Conservation (phyloP, 257 asterid genomes). For the Solanum okadae region DNA sequence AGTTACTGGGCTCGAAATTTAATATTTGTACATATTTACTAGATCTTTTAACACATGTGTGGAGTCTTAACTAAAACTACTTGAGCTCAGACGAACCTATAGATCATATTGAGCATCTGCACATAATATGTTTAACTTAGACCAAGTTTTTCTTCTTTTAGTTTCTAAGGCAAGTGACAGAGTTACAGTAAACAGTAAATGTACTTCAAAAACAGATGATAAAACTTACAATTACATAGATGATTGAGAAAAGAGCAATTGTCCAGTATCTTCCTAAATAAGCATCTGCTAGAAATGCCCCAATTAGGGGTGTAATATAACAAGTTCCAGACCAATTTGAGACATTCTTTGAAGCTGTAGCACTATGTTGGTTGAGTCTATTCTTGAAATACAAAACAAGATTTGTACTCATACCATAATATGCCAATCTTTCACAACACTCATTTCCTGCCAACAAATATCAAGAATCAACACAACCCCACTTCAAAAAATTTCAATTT, state of each 20-base stretch:
- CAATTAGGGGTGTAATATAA: conserved; percentile 56
- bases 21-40: background rate
- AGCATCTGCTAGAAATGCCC: conserved; percentile 75
- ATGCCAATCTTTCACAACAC: background rate
- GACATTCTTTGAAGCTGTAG: conserved; percentile 46
- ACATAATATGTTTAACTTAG: background rate
- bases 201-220: background rate
- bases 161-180: background rate
- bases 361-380: conserved; percentile 44
- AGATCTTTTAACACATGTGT: background rate
- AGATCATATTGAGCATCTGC: background rate
- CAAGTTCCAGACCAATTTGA: conserved; percentile 77
- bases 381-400: background rate
- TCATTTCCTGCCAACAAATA: background rate
- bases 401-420: background rate
- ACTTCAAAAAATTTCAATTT: background rate
- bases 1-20: background rate
- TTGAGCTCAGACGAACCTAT: background rate
- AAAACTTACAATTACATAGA: conserved; percentile 52
- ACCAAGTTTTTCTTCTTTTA: background rate
- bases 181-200: background rate
- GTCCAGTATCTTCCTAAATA: conserved; percentile 74
- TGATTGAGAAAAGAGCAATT: conserved; percentile 50
- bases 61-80: background rate
- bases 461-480: background rate